Evolutionary conservation across 192 early-diverging fungal genomes (phyloP).

Genomic region (Coemansia sp.): DNA sequence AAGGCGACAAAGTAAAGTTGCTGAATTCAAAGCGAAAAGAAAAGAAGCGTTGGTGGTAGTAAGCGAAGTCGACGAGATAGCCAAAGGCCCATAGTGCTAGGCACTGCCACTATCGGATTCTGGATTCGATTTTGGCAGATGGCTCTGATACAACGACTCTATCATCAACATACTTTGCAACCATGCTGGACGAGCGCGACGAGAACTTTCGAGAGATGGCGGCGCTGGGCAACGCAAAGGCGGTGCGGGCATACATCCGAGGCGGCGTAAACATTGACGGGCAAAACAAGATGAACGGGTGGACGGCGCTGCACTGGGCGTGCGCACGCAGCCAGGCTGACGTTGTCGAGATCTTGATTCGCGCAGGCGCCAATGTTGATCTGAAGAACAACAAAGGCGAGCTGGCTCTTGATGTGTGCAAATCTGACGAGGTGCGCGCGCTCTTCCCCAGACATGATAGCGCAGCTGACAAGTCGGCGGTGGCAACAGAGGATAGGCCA

Average conservation of each 20-base stretch:
- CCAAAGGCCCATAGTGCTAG: neutral
- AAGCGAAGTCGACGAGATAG: neutral
- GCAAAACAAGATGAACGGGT: conserved; percentile 74
- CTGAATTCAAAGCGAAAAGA: neutral
- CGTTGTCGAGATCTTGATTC: conserved; percentile 63
- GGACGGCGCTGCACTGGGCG: conserved; percentile 80
- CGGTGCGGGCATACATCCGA: conserved; percentile 64
- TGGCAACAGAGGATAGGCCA: neutral
- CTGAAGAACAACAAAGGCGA: conserved; percentile 66
- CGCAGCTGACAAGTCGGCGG: neutral
- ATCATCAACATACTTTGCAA: neutral
- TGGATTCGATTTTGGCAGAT: neutral
- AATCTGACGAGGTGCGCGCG: conserved; percentile 45
- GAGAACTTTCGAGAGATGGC: conserved; percentile 56
- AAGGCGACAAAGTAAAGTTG: neutral
- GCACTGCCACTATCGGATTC: neutral
- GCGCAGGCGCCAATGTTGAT: conserved; percentile 63
- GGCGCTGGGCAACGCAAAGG: conserved; percentile 75
- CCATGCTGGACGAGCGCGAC: conserved; percentile 39
- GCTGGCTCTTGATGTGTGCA: conserved; percentile 66
- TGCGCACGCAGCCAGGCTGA: conserved; percentile 64
- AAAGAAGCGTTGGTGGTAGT: neutral
- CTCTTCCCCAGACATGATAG: conserved; percentile 41
- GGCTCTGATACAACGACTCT: neutral
- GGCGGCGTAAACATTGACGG: conserved; percentile 69